Conservation (phyloP, 768 basidiomycete genomes). For the Kwoniella sp. region DNA sequence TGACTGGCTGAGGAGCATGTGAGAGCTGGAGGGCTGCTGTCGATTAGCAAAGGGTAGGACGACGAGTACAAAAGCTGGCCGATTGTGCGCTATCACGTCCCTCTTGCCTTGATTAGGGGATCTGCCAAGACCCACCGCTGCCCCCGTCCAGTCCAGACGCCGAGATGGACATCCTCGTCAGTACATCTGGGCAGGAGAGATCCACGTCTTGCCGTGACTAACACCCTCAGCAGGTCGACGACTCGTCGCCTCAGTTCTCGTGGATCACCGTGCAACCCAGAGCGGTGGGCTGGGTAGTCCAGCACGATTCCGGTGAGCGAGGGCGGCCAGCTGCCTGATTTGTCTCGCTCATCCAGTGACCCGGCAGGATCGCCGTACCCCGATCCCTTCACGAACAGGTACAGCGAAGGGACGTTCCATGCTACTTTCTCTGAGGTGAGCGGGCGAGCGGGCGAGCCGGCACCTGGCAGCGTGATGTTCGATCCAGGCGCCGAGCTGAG, state of each 20-base stretch:
- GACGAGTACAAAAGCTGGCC: too few species aligned
- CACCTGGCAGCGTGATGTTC: neutral
- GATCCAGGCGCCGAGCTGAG: neutral
- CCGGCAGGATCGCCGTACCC: conserved; percentile 2
- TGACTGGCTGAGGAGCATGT: too few species aligned
- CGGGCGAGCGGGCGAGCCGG: neutral
- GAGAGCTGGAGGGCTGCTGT: too few species aligned
- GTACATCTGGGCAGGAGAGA: too few species aligned
- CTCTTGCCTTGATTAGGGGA: too few species aligned
- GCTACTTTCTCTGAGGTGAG: conserved; percentile 8
- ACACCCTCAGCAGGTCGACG: conserved; percentile 4
- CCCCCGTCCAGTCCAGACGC: too few species aligned
- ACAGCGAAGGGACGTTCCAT: conserved; percentile 10
- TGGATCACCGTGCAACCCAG: neutral
- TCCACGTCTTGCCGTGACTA: too few species aligned
- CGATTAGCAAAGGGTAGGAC: too few species aligned
- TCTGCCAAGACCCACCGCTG: too few species aligned
- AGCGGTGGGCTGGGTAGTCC: conserved; percentile 4
- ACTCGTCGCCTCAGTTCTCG: conserved; percentile 6
- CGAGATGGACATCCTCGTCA: too few species aligned
- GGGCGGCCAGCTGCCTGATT: neutral
- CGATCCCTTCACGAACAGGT: neutral
- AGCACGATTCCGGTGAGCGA: conserved; percentile 2
- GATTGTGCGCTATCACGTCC: too few species aligned
- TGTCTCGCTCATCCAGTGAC: neutral